phyloP scores from a whole-genome alignment of 140 eudicot species.

The Cichorium intybus region DNA sequence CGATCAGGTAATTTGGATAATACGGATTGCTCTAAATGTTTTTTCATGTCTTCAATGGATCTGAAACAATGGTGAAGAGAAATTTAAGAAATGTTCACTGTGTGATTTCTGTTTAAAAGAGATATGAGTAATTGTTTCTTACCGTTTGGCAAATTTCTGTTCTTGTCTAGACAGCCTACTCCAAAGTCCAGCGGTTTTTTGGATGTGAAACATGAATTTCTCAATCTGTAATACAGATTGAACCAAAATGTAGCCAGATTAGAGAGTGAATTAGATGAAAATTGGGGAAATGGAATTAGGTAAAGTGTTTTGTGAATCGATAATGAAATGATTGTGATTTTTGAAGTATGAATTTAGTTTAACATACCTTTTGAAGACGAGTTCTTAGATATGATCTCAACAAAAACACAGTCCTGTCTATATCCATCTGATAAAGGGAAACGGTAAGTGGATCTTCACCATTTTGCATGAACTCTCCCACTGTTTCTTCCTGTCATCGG shows the following conservation, averaged over 20 bases:
- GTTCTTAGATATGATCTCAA: slow-evolving; percentile 82
- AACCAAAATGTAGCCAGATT: background rate
- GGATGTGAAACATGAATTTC: slow-evolving; percentile 65
- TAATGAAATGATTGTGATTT: background rate
- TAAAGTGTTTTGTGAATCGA: background rate
- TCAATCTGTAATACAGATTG: slow-evolving; percentile 58
- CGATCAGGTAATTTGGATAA: slow-evolving; percentile 71
- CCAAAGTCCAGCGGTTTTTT: slow-evolving; percentile 65
- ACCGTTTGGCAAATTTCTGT: slow-evolving; percentile 66
- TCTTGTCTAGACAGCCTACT: slow-evolving; percentile 70
- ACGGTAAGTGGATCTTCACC: slow-evolving; percentile 84
- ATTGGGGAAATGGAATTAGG: no score
- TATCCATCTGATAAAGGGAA: slow-evolving; percentile 89
- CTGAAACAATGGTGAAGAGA: slow-evolving; percentile 33
- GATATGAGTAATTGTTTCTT: background rate
- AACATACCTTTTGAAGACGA: slow-evolving; percentile 82
- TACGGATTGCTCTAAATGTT: slow-evolving; percentile 68
- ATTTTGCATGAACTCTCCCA: slow-evolving; percentile 53
- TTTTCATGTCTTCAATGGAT: slow-evolving; percentile 52
- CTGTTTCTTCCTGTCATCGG: slow-evolving; percentile 70
- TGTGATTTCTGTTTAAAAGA: background rate
- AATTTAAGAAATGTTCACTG: background rate
- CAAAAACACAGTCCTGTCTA: slow-evolving; percentile 80
- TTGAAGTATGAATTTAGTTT: background rate
- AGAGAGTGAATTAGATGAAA: background rate